phyloP scores from a whole-genome alignment of 2,329 filamentous ascomycete species.

The Pezicula carpinea region DNA sequence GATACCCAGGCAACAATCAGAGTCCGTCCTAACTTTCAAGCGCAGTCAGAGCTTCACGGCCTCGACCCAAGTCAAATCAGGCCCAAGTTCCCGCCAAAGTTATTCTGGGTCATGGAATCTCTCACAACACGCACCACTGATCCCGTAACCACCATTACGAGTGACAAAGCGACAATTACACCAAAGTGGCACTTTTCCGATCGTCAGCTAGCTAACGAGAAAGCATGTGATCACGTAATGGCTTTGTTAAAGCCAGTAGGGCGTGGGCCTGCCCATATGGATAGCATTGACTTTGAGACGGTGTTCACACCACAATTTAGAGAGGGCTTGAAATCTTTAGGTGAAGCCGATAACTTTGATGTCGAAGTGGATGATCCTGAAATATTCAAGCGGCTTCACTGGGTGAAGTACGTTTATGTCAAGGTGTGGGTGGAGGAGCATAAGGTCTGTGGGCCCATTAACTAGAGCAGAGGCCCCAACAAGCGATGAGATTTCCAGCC shows the following conservation, averaged over 20 bases:
- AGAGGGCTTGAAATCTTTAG: constrained; percentile 1
- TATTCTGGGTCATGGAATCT: background rate
- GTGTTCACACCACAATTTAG: background rate
- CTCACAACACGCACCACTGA: background rate
- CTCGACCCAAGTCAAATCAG: background rate
- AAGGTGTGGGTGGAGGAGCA: constrained; percentile 3
- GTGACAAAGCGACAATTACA: background rate
- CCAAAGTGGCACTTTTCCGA: background rate
- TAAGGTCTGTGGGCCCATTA: constrained; percentile 1
- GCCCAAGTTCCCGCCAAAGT: background rate
- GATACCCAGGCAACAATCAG: background rate
- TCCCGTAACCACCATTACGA: constrained; percentile 5
- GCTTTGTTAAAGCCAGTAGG: constrained; percentile 4
- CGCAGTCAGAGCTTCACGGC: background rate
- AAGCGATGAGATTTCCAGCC: too few relatives aligned
- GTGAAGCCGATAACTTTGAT: background rate
- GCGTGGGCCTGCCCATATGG: constrained; percentile 4
- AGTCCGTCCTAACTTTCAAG: background rate
- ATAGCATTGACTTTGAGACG: constrained; percentile 1
- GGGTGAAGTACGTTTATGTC: constrained; percentile 1
- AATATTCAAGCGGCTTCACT: background rate
- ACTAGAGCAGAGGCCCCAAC: background rate
- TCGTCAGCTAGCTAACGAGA: constrained; percentile 16
- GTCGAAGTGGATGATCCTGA: background rate
- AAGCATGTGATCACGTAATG: constrained; percentile 9